Percentiles rank a stretch among this genome's conserved stretches.
Conservation (phyloP, 2,329 filamentous ascomycete genomes). For the Aspergillus puulaauensis region DNA sequence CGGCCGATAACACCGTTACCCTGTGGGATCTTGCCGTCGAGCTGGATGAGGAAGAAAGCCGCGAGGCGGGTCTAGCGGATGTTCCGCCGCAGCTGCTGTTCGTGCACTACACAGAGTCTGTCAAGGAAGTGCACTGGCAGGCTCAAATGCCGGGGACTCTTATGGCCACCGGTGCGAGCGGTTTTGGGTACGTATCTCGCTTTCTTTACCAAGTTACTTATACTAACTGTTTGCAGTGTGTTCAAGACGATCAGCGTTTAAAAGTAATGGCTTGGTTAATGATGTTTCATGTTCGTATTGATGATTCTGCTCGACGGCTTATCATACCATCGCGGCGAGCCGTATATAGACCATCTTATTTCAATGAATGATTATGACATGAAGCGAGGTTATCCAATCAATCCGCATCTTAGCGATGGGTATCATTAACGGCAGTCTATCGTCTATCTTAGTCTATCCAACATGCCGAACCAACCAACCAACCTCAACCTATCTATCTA, state of each 20-base stretch:
- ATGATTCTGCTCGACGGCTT: neutral
- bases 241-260: constrained; percentile 83
- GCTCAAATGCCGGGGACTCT: constrained; percentile 88
- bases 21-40: constrained; percentile 97
- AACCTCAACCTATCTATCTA: neutral
- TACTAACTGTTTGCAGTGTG: constrained; percentile 52
- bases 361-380: constrained; percentile 5
- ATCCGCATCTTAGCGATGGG: neutral
- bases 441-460: no score
- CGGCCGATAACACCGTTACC: constrained; percentile 90
- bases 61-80: constrained; percentile 80
- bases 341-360: neutral
- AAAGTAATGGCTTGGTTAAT: constrained; percentile 2
- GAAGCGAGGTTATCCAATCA: neutral
- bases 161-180: constrained; percentile 83
- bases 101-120: constrained; percentile 91
- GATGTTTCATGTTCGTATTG: constrained; percentile 3
- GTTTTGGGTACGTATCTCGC: constrained; percentile 61
- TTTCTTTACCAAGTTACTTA: neutral
- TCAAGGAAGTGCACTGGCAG: constrained; percentile 97
- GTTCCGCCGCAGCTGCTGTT: constrained; percentile 94
- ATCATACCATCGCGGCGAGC: neutral
- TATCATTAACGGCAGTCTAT: neutral
- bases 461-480: neutral
- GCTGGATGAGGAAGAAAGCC: constrained; percentile 94